Evolutionary conservation across 2,329 filamentous ascomycete species (phyloP).

Genomic region (Dendryphion nanum): DNA sequence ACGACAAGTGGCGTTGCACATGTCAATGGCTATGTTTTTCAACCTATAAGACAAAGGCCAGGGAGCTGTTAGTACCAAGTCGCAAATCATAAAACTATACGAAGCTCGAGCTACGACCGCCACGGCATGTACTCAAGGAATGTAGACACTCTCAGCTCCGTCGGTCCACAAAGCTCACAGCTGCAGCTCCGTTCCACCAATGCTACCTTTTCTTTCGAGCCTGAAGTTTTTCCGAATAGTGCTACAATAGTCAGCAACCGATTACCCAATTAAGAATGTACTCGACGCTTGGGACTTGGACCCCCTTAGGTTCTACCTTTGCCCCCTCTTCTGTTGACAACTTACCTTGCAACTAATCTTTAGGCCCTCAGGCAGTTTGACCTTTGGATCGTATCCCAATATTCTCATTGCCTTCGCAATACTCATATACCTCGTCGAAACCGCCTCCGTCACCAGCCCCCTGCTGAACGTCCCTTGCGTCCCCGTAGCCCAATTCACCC

Average conservation of each 20-base stretch:
- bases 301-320: too few relatives aligned
- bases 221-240: slow-evolving; percentile 10
- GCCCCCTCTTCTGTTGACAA: background rate
- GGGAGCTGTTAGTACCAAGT: too few relatives aligned
- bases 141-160: too few relatives aligned
- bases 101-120: too few relatives aligned
- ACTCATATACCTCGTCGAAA: slow-evolving; percentile 53
- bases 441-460: slow-evolving; percentile 56
- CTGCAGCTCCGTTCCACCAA: too few relatives aligned
- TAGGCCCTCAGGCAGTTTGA: slow-evolving; percentile 54
- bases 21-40: too few relatives aligned
- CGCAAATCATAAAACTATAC: too few relatives aligned
- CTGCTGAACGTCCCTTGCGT: slow-evolving; percentile 48
- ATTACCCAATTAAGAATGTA: background rate
- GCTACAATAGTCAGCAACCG: slow-evolving; percentile 4
- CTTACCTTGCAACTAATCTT: slow-evolving; percentile 26
- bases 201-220: background rate
- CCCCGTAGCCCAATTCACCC: slow-evolving; percentile 47
- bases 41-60: too few relatives aligned
- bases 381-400: slow-evolving; percentile 52
- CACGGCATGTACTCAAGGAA: too few relatives aligned
- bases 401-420: slow-evolving; percentile 52
- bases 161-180: too few relatives aligned
- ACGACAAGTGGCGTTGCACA: too few relatives aligned
- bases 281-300: too few relatives aligned